Evolutionary conservation across 352 stramenopile species (phyloP), one percentile per base, ranked within the genome.

Genomic region (Halophytophthora polymorphica): DNA sequence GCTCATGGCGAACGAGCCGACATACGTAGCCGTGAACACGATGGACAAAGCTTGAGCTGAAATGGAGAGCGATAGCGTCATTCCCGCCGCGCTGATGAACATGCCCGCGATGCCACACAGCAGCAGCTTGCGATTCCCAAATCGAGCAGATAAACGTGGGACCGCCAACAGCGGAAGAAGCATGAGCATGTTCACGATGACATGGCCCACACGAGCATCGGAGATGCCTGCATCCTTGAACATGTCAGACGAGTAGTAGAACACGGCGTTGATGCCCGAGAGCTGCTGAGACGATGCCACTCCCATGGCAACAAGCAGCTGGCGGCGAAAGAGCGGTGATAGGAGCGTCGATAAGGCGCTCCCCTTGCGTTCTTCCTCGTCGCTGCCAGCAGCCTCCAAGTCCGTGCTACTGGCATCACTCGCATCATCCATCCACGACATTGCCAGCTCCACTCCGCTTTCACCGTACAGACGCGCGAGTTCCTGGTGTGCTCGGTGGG

Each of bases 371-470:
- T 48, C 43, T 14, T 46, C 15, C 15, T 48, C 52, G 19, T 46
- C 22, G 19, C 5, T 13, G 31, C 15, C 23, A 23, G 29, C 38
- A 10, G 45, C 7, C 13, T 21, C 13, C 36, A 34, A 15, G 11
- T 45, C 46, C 2, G 19, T 12, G 15, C 53, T 34, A 3, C 31
- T 25, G 14, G 29, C 29, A 34, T n/a, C n/a, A n/a, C n/a, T n/a
- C n/a, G n/a, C n/a, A n/a, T n/a, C n/a, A n/a, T n/a, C n/a, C n/a
- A 82, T 66, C 68, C 71, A 82, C 1, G 53, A 52, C 36, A 77
- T 61, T 0, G 63, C 58, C 2, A 66, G 38, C 36, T 31, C 47
- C 1, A 66, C 69, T 22, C 77, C 59, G 12, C 73, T 49, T 23
- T 63, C 35, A 0, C 71, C 69, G 41, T 67, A 79, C 8, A 83